A percentile compares a stretch with the other conserved stretches of the same genome.
Conservation (phyloP, 2,329 filamentous ascomycete species). For the Penicillium sp. region DNA sequence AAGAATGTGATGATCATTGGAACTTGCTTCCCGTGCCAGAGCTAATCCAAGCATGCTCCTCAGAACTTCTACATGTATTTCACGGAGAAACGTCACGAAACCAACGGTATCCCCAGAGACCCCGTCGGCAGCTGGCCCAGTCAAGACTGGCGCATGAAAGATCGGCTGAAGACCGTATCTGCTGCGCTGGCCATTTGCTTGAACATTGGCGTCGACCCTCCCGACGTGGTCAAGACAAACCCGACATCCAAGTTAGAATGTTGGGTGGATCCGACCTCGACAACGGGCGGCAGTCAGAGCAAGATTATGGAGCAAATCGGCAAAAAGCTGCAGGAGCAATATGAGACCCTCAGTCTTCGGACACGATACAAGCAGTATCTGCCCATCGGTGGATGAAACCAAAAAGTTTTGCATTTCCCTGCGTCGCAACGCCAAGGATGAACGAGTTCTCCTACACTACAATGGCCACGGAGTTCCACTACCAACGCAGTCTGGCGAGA, state of each 20-base stretch:
- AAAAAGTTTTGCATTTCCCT: slow-evolving; percentile 93
- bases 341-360: slow-evolving; percentile 87
- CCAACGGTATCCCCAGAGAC: slow-evolving; percentile 75
- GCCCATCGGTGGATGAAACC: slow-evolving; percentile 89
- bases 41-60: slow-evolving; percentile 17
- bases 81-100: slow-evolving; percentile 95
- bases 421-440: slow-evolving; percentile 87
- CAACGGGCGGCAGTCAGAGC: slow-evolving; percentile 64
- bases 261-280: slow-evolving; percentile 86
- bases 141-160: slow-evolving; percentile 96
- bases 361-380: slow-evolving; percentile 97
- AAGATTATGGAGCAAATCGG: slow-evolving; percentile 93
- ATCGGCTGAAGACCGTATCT: slow-evolving; percentile 92
- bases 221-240: slow-evolving; percentile 91
- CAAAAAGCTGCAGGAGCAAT: slow-evolving; percentile 91
- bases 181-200: slow-evolving; percentile 90
- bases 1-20: slow-evolving; percentile 20
- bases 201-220: slow-evolving; percentile 95
- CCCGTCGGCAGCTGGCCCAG: slow-evolving; percentile 52
- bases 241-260: slow-evolving; percentile 92
- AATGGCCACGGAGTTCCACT: slow-evolving; percentile 97
- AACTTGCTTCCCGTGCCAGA: background rate
- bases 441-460: slow-evolving; percentile 95
- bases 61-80: slow-evolving; percentile 99
- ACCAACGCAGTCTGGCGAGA: slow-evolving; percentile 89